Evolutionary conservation across 2,329 filamentous ascomycete genomes (phyloP).

Genomic region (Diaporthe destruens): DNA sequence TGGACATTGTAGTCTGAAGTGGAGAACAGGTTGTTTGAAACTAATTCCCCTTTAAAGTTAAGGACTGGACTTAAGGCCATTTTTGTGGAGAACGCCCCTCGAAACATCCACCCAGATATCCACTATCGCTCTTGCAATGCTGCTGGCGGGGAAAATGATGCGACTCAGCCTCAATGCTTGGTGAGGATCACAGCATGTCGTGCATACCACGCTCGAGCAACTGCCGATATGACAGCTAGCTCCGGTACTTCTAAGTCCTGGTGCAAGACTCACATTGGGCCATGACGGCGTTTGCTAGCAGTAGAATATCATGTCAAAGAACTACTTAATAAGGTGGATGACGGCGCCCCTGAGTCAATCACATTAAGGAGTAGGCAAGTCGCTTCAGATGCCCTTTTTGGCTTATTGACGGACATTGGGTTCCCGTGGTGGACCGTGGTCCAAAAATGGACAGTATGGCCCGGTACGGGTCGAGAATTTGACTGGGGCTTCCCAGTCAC

Average conservation of each 20-base stretch:
- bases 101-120: conserved; percentile 14
- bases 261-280: neutral
- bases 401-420: conserved; percentile 5
- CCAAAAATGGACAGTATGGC: neutral
- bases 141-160: neutral
- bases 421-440: neutral
- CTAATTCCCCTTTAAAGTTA: conserved; percentile 19
- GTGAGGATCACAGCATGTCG: neutral
- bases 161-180: neutral
- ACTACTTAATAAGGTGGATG: too few species aligned
- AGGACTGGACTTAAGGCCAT: conserved; percentile 16
- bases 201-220: neutral
- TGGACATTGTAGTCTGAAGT: neutral
- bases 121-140: neutral
- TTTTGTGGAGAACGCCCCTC: neutral
- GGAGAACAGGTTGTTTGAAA: conserved; percentile 17
- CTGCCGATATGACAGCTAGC: neutral
- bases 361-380: too few species aligned
- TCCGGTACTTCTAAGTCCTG: conserved; percentile 1
- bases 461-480: neutral
- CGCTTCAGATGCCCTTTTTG: neutral
- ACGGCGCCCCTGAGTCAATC: neutral
- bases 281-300: neutral
- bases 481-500: conserved; percentile 3
- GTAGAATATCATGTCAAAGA: neutral